Evolutionary conservation across 345 rosid species (phyloP).

Genomic region (Rubroshorea leprosula): DNA sequence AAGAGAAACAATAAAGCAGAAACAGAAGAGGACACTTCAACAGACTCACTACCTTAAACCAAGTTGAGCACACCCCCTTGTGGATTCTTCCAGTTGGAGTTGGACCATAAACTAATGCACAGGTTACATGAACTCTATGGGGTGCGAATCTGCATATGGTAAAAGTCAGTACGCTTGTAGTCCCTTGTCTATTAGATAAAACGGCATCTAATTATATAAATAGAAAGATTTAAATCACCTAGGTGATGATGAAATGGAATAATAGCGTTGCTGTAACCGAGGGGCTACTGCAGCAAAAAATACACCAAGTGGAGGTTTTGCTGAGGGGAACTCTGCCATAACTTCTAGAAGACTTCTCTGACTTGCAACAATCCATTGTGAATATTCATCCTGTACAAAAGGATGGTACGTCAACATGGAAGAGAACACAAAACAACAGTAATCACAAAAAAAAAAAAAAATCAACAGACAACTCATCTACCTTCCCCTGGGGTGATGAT

Average conservation of each 20-base stretch:
- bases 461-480: constrained; percentile 16
- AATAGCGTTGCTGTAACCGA: constrained; percentile 82
- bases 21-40: not conserved
- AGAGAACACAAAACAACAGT: not conserved
- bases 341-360: constrained; percentile 97
- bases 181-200: not conserved
- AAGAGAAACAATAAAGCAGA: not conserved
- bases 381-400: constrained; percentile 65
- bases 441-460: not conserved
- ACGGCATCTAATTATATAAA: constrained; percentile 2
- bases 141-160: constrained; percentile 51
- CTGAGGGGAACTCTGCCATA: constrained; percentile 86
- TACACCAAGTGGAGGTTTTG: constrained; percentile 86
- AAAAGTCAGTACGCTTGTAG: no score
- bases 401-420: not conserved
- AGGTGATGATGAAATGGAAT: constrained; percentile 96
- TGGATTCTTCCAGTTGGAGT: constrained; percentile 84
- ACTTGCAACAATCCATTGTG: constrained; percentile 78
- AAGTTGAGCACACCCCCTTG: constrained; percentile 92
- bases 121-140: constrained; percentile 80
- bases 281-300: constrained; percentile 92
- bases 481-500: constrained; percentile 72
- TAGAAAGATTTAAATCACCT: constrained; percentile 33
- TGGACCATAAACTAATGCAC: constrained; percentile 79
- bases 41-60: constrained; percentile 66